Evolutionary conservation across 108 stramenopile genomes (phyloP).

Genomic region (Pseudonitzschia multistriata): DNA sequence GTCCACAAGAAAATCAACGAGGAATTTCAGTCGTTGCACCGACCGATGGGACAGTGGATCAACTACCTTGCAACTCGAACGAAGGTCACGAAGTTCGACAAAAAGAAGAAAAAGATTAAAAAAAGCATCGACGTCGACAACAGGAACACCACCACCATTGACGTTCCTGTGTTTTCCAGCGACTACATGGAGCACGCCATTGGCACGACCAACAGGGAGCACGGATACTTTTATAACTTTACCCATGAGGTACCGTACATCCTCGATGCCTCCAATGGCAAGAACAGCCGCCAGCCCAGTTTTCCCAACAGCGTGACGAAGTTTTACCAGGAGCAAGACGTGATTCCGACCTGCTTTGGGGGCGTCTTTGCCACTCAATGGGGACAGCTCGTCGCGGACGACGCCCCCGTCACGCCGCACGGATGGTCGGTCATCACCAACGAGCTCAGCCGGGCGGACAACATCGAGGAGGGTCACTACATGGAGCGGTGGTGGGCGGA

Average conservation of each 20-base stretch:
- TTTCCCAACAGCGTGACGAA: not conserved
- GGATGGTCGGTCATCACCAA: slow-evolving; percentile 13
- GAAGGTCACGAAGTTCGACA: not conserved
- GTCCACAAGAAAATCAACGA: not conserved
- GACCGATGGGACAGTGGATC: slow-evolving; percentile 9
- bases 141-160: not conserved
- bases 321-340: not conserved
- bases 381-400: not conserved
- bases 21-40: not conserved
- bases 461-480: slow-evolving; percentile 37
- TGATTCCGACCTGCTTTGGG: slow-evolving; percentile 21
- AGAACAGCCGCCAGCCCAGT: not conserved
- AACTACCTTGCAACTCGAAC: not conserved
- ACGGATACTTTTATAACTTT: not conserved
- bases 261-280: not conserved
- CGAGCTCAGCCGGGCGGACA: slow-evolving; percentile 16
- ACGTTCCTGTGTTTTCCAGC: not conserved
- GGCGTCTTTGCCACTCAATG: slow-evolving; percentile 12
- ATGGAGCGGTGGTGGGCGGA: slow-evolving; percentile 28
- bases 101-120: not conserved
- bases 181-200: not conserved
- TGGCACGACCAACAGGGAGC: not conserved
- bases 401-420: slow-evolving; percentile 3
- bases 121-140: not conserved
- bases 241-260: not conserved